Evolutionary conservation across 1,284 basidiomycete genomes (phyloP).

Genomic region (Tilletiaria anomala): DNA sequence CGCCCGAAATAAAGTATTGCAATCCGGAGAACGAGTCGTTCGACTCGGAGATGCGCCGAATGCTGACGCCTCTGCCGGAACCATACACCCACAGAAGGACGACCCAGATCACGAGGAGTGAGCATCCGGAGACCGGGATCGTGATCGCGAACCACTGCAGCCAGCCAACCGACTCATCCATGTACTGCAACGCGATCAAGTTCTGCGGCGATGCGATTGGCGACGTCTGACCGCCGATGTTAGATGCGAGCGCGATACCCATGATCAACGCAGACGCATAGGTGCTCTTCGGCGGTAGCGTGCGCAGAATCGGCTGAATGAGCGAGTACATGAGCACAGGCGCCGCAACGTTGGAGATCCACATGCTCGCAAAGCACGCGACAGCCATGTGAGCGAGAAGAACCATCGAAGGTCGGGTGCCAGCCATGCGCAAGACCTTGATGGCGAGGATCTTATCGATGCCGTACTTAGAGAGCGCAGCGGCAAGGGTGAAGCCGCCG

Average conservation of each 20-base stretch:
- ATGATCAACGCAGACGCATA: conserved; percentile 86
- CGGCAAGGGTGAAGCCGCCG: conserved; percentile 96
- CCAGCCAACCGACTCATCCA: conserved; percentile 82
- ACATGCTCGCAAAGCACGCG: conserved; percentile 96
- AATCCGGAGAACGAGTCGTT: conserved; percentile 52
- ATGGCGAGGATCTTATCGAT: conserved; percentile 82
- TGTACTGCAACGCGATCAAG: conserved; percentile 72
- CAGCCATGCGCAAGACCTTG: conserved; percentile 77
- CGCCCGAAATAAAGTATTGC: conserved; percentile 78
- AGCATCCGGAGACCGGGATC: conserved; percentile 71
- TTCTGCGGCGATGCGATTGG: conserved; percentile 90
- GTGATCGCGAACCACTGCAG: conserved; percentile 85
- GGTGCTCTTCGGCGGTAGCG: conserved; percentile 67
- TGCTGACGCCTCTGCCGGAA: conserved; percentile 50
- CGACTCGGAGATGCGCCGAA: conserved; percentile 27
- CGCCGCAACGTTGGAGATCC: conserved; percentile 96
- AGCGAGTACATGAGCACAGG: conserved; percentile 96
- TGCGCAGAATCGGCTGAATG: conserved; percentile 86
- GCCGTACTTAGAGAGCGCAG: conserved; percentile 89
- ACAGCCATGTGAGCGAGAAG: conserved; percentile 90
- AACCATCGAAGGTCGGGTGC: conserved; percentile 69
- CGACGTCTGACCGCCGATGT: conserved; percentile 93
- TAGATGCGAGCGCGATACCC: conserved; percentile 89
- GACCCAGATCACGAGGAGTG: conserved; percentile 78
- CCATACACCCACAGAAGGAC: conserved; percentile 74